A percentile compares a stretch with the other conserved stretches of the same genome.
phyloP scores from a whole-genome alignment of 352 stramenopile species.

The Phytophthora vignae region DNA sequence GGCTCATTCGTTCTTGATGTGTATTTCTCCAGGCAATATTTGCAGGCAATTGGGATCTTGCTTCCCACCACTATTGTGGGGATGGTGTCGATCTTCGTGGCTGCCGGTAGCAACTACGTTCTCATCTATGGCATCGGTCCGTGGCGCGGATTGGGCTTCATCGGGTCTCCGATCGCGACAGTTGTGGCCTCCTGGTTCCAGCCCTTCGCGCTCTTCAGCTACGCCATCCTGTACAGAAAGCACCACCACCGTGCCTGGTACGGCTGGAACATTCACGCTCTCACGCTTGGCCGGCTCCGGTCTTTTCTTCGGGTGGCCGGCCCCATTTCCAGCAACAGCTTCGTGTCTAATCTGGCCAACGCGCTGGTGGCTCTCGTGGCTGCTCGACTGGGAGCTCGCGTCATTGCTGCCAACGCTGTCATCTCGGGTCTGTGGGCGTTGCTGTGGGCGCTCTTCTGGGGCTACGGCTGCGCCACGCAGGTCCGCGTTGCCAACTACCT shows the following conservation, averaged over 20 bases:
- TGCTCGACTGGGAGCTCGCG: slow-evolving; percentile 59
- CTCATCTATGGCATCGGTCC: slow-evolving; percentile 73
- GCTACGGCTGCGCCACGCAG: slow-evolving; percentile 82
- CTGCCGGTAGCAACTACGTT: slow-evolving; percentile 67
- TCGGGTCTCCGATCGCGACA: slow-evolving; percentile 81
- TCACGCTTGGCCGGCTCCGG: slow-evolving; percentile 53
- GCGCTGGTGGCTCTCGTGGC: slow-evolving; percentile 74
- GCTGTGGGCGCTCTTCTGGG: slow-evolving; percentile 83
- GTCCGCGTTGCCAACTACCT: slow-evolving; percentile 83
- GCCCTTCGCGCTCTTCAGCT: slow-evolving; percentile 61
- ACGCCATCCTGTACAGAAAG: slow-evolving; percentile 69
- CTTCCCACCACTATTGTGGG: slow-evolving; percentile 74
- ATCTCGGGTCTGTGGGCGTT: slow-evolving; percentile 73
- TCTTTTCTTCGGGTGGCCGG: slow-evolving; percentile 64
- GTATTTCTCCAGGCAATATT: slow-evolving; percentile 57
- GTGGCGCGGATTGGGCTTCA: slow-evolving; percentile 70
- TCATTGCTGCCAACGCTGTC: slow-evolving; percentile 77
- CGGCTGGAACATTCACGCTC: slow-evolving; percentile 58
- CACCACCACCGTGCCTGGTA: slow-evolving; percentile 65
- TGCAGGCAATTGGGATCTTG: slow-evolving; percentile 74
- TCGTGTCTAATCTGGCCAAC: slow-evolving; percentile 77
- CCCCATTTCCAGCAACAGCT: slow-evolving; percentile 76
- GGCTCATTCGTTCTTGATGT: slow-evolving; percentile 5
- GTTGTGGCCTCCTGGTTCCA: slow-evolving; percentile 86
- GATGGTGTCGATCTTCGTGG: slow-evolving; percentile 66